Evolutionary conservation across 2,329 filamentous ascomycete genomes (phyloP).

Genomic region (Epichloe uncinata): DNA sequence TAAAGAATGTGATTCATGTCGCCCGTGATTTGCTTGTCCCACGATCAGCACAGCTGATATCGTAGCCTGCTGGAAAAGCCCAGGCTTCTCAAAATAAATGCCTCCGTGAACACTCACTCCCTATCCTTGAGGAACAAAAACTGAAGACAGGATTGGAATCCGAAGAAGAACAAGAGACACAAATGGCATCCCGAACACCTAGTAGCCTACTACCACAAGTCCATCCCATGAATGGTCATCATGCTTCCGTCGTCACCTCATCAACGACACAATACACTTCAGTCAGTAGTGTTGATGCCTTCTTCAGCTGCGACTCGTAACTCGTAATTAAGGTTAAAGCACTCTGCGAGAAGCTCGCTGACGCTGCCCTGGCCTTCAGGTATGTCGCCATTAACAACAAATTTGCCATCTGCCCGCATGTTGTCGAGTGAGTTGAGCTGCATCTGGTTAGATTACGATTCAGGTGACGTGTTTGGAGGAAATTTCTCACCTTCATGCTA

Average conservation of each 20-base stretch:
- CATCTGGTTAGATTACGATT: not conserved
- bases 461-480: no score
- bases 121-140: no score
- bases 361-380: slow-evolving; percentile 89
- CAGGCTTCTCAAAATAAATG: not conserved
- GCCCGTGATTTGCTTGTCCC: not conserved
- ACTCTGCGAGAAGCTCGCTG: slow-evolving; percentile 75
- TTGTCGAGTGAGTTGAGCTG: slow-evolving; percentile 94
- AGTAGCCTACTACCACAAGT: not conserved
- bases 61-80: slow-evolving; percentile 11
- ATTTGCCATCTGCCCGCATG: slow-evolving; percentile 90
- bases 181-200: not conserved
- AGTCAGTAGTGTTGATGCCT: slow-evolving; percentile 7
- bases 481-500: slow-evolving; percentile 74
- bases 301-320: slow-evolving; percentile 48
- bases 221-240: not conserved
- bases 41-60: slow-evolving; percentile 7
- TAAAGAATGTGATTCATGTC: no score
- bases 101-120: not conserved
- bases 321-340: slow-evolving; percentile 77
- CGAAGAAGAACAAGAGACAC: no score
- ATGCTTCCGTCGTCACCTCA: not conserved
- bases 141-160: no score
- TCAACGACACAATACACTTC: not conserved
- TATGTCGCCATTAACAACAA: slow-evolving; percentile 53